Evolutionary conservation across 768 basidiomycete species (phyloP), one percentile per base, ranked within the genome.

Genomic region (Pulveroboletus ravenelii): DNA sequence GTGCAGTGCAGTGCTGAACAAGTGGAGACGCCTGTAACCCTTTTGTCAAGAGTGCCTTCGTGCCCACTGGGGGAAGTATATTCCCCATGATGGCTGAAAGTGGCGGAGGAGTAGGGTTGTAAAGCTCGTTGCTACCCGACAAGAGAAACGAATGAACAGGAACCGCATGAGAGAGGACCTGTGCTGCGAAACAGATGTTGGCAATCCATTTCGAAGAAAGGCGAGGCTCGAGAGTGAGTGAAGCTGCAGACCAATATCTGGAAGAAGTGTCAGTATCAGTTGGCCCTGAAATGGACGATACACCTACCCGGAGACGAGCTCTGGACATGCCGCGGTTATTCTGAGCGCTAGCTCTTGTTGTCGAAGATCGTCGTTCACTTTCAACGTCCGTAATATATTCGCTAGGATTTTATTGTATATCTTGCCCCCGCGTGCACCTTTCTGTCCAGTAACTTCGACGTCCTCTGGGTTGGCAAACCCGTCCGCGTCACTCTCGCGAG

Each of bases 201-300:
- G 87, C 81, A 30, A 97, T 84, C 93, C 95, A 98, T 62, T 85
- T 87, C 0, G 88, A 88, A 0, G 89, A 89, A 6, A 93, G 77
- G 3, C 92, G 82, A 0, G 93, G 91, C 59, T 95, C 92, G 5
- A 94, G 74, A 0, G 89, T 87, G 31, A 91, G 69, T 3, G 77
- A 76, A 5, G 79, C 81, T 2, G 75, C 75, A 13, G 82, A 64
- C 87, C 89, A 91, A 60, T 85, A 92, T 14, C 87, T 89, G 55
- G 23, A 27, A 29, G 29, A 10, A n/a, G 29, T 9, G 42, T 54
- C 48, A 68, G 45, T 52, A 18, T 15, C 36, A 38, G 17, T n/a
- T 20, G 8, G 12, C n/a, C 29, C 15, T 29, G 13, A 20, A 9
- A 50, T 40, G 8, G 12, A 41, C 0, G 12, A 2, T n/a, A 10